A percentile compares a stretch with the other conserved stretches of the same genome.
Evolutionary conservation across 805 yeast species (phyloP).

Genomic region (Middelhovenomyces tepae): DNA sequence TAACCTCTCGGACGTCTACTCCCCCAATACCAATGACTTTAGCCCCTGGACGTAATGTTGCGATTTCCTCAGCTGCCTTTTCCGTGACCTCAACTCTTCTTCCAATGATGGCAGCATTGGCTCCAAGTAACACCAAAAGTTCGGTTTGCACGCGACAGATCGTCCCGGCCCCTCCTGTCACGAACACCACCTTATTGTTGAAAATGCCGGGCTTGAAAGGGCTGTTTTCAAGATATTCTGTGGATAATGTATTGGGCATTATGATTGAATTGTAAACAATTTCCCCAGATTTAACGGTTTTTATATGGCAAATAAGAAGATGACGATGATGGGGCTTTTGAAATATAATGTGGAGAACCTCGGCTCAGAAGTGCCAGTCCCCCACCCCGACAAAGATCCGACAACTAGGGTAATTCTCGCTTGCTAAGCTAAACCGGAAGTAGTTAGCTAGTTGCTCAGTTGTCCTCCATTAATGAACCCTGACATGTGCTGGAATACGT

Average conservation of each 20-base stretch:
- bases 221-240: not conserved
- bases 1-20: conserved; percentile 70
- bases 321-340: too few relatives aligned
- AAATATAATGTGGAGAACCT: too few relatives aligned
- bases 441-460: too few relatives aligned
- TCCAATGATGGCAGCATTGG: conserved; percentile 80
- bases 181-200: conserved; percentile 76
- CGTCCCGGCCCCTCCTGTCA: conserved; percentile 95
- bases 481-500: too few relatives aligned
- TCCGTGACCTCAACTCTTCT: conserved; percentile 61
- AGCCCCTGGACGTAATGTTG: conserved; percentile 48
- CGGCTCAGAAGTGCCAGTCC: too few relatives aligned
- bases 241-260: conserved; percentile 2
- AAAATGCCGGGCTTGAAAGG: conserved; percentile 52
- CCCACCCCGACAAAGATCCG: too few relatives aligned
- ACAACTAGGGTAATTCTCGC: too few relatives aligned
- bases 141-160: conserved; percentile 86
- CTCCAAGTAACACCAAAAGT: conserved; percentile 78
- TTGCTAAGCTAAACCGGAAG: too few relatives aligned
- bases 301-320: too few relatives aligned
- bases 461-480: too few relatives aligned
- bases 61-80: conserved; percentile 58
- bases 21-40: conserved; percentile 63
- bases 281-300: too few relatives aligned
- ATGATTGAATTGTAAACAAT: too few relatives aligned